Percentiles rank a stretch among this genome's conserved stretches.
Evolutionary conservation across 2,329 filamentous ascomycete genomes (phyloP).

Genomic region (Cladosporium sp.): DNA sequence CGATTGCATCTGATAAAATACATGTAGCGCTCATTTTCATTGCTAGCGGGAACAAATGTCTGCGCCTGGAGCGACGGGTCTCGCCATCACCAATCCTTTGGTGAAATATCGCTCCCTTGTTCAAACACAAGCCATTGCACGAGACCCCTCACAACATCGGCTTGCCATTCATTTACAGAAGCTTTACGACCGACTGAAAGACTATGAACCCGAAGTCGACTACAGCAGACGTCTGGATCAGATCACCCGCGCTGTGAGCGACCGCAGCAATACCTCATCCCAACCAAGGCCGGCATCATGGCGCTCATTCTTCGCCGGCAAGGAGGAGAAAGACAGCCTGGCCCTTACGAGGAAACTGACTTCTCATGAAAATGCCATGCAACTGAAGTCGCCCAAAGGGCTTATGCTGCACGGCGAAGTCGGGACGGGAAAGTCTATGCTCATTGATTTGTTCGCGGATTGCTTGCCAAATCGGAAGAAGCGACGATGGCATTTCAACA

Average conservation of each 20-base stretch:
- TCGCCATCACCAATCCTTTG: conserved; percentile 59
- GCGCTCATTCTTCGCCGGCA: conserved; percentile 41
- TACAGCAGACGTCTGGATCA: conserved; percentile 61
- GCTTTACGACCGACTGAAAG: conserved; percentile 67
- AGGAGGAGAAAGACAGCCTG: conserved; percentile 49
- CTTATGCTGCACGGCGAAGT: conserved; percentile 76
- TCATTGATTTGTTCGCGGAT: conserved; percentile 75
- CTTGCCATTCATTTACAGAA: conserved; percentile 68
- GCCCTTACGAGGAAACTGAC: conserved; percentile 65
- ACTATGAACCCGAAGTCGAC: conserved; percentile 67
- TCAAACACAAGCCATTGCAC: conserved; percentile 58
- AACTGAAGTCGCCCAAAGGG: conserved; percentile 65
- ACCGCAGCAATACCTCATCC: conserved; percentile 1
- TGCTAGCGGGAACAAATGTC: conserved; percentile 13
- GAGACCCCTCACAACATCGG: conserved; percentile 49
- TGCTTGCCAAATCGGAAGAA: conserved; percentile 68
- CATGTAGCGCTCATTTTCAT: too few species aligned
- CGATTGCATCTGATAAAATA: too few species aligned
- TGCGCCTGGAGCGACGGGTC: conserved; percentile 26
- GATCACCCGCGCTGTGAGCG: conserved; percentile 43
- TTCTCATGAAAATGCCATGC: conserved; percentile 63
- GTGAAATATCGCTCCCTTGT: conserved; percentile 69
- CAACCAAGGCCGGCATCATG: conserved; percentile 35
- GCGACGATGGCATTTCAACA: conserved; percentile 75
- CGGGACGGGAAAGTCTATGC: conserved; percentile 77